phyloP scores from a whole-genome alignment of 164 flowering plant genomes.

The Vitis labrusca region DNA sequence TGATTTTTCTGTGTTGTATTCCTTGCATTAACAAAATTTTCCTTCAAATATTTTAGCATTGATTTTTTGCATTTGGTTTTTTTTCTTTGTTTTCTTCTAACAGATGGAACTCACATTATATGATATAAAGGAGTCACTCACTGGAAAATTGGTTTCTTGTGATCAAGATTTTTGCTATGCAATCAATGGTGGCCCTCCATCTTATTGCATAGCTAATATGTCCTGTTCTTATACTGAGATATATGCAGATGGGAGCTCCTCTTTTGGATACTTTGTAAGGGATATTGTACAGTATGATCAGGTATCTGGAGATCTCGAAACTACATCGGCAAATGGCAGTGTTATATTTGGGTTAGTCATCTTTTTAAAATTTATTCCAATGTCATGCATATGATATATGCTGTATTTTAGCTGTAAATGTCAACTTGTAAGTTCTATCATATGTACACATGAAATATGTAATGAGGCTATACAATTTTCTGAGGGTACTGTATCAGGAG shows the following conservation, averaged over 20 bases:
- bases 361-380: not conserved
- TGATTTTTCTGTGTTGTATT: not conserved
- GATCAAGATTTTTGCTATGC: conserved; percentile 56
- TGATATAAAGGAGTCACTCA: conserved; percentile 53
- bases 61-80: not conserved
- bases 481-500: no score
- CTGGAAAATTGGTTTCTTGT: conserved; percentile 65
- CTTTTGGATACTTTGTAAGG: conserved; percentile 58
- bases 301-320: conserved; percentile 60
- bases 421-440: not conserved
- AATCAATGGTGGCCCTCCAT: conserved; percentile 37
- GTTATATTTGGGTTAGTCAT: conserved; percentile 56
- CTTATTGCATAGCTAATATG: conserved; percentile 51
- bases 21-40: no score
- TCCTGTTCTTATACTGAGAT: conserved; percentile 54
- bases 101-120: conserved; percentile 79
- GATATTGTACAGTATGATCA: conserved; percentile 54
- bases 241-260: conserved; percentile 66
- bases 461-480: no score
- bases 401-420: not conserved
- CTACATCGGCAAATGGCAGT: conserved; percentile 55
- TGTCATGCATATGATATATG: not conserved
- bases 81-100: not conserved
- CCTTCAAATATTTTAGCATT: no score
- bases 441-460: not conserved